A percentile compares a stretch with the other conserved stretches of the same genome.
These are phyloP conservation scores for Leccinum imitatum DNA, from an alignment of 768 basidiomycete genomes.

Conservation along the genomic window DNA sequence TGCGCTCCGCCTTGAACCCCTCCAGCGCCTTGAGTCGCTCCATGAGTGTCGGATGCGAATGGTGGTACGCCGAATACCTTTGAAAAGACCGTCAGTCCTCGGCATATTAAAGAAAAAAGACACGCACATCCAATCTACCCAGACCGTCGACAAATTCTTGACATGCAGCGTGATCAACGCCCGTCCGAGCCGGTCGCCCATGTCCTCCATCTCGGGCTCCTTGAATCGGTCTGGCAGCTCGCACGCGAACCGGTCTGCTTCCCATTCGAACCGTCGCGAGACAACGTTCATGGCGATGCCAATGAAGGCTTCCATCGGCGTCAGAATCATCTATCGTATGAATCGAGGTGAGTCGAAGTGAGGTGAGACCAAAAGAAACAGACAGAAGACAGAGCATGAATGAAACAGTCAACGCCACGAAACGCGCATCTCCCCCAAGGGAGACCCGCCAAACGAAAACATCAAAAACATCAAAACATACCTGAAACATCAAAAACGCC, in stretches of 20 bases:
- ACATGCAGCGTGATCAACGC: constrained; percentile 86
- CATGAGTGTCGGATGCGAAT: constrained; percentile 92
- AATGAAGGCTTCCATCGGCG: constrained; percentile 74
- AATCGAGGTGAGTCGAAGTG: no score
- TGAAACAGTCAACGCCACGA: not conserved
- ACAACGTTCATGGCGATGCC: constrained; percentile 76
- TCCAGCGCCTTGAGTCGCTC: constrained; percentile 87
- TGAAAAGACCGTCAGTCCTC: not conserved
- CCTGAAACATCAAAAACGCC: constrained; percentile 86
- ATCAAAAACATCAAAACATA: not conserved
- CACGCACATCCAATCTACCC: constrained; percentile 85
- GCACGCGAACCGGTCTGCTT: constrained; percentile 87
- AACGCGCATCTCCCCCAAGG: no score
- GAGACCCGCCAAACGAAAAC: not conserved
- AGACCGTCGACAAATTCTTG: constrained; percentile 89
- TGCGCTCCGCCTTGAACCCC: constrained; percentile 48
- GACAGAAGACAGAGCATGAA: no score
- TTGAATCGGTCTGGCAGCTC: constrained; percentile 55
- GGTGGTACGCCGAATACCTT: constrained; percentile 93
- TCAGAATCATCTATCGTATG: constrained; percentile 65
- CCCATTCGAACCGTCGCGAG: constrained; percentile 85
- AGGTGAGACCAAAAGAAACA: not conserved
- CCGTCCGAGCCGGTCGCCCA: constrained; percentile 81
- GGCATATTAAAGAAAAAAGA: not conserved
- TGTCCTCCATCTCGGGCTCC: constrained; percentile 64